phyloP scores from a whole-genome alignment of 768 basidiomycete genomes.

The Lepiota brunneoincarnata region DNA sequence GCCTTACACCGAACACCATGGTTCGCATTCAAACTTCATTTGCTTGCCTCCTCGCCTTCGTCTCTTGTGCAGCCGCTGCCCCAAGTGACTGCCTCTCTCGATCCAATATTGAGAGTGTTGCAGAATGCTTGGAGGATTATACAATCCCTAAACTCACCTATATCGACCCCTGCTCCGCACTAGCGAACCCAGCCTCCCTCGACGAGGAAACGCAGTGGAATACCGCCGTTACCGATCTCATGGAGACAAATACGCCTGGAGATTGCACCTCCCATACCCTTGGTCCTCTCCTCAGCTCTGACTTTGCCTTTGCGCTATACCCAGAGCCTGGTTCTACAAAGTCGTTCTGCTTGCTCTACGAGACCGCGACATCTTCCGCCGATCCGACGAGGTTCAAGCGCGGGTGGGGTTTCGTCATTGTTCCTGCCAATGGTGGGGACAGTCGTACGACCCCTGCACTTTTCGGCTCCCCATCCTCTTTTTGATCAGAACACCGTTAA shows the following conservation, averaged over 20 bases:
- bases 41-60: background rate
- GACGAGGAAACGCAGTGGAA: background rate
- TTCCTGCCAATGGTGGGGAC: background rate
- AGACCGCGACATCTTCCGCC: conserved; percentile 2
- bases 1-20: too few relatives aligned
- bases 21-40: background rate
- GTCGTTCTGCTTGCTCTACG: conserved; percentile 7
- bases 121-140: background rate
- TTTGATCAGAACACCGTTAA: background rate
- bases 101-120: background rate
- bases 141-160: background rate
- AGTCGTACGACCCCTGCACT: conserved; percentile 6
- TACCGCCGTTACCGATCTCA: background rate
- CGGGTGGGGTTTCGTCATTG: conserved; percentile 11
- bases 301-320: background rate
- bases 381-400: background rate
- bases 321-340: background rate
- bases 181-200: background rate
- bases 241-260: background rate
- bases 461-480: conserved; percentile 6
- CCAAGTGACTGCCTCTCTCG: background rate
- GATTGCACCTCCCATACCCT: background rate
- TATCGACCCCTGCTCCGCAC: background rate
- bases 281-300: background rate
- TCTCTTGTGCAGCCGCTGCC: background rate